Percentiles rank a stretch among this genome's conserved stretches.
phyloP scores from a whole-genome alignment of 306 rosid species.

The Phaseolus lunatus region DNA sequence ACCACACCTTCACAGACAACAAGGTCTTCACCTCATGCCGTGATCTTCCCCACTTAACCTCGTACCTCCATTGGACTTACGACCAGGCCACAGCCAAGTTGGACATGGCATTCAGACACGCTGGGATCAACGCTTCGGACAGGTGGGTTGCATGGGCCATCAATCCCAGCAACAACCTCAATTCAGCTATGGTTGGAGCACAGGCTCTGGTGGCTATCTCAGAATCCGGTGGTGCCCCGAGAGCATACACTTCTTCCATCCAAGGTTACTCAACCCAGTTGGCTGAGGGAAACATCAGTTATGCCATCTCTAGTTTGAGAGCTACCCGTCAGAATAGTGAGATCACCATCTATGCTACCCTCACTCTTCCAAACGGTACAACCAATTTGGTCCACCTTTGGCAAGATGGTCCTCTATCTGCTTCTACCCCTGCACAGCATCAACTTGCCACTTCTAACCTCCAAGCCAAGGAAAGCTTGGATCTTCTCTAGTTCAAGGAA shows the following conservation, averaged over 20 bases:
- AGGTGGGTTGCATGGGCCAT: slow-evolving; percentile 83
- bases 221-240: slow-evolving; percentile 44
- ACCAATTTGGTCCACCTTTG: slow-evolving; percentile 66
- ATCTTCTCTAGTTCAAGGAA: slow-evolving; percentile 61
- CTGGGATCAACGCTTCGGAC: slow-evolving; percentile 35
- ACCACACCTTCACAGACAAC: slow-evolving; percentile 48
- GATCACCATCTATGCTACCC: slow-evolving; percentile 57
- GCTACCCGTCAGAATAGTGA: slow-evolving; percentile 50
- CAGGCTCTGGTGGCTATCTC: slow-evolving; percentile 63
- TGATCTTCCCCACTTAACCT: slow-evolving; percentile 55
- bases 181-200: slow-evolving; percentile 57
- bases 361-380: slow-evolving; percentile 50
- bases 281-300: slow-evolving; percentile 49
- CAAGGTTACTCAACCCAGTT: neutral
- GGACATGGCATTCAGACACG: slow-evolving; percentile 63
- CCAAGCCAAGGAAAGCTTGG: slow-evolving; percentile 49
- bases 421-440: slow-evolving; percentile 16
- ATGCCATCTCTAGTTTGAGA: neutral
- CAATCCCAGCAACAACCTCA: slow-evolving; percentile 39
- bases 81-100: slow-evolving; percentile 49
- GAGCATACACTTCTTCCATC: slow-evolving; percentile 46
- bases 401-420: slow-evolving; percentile 65
- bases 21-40: slow-evolving; percentile 45
- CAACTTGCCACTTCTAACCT: neutral
- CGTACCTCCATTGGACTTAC: slow-evolving; percentile 72